These are phyloP conservation scores for Caryopteris hybrid DNA, from an alignment of 305 asterid species.

Conservation along the genomic window DNA sequence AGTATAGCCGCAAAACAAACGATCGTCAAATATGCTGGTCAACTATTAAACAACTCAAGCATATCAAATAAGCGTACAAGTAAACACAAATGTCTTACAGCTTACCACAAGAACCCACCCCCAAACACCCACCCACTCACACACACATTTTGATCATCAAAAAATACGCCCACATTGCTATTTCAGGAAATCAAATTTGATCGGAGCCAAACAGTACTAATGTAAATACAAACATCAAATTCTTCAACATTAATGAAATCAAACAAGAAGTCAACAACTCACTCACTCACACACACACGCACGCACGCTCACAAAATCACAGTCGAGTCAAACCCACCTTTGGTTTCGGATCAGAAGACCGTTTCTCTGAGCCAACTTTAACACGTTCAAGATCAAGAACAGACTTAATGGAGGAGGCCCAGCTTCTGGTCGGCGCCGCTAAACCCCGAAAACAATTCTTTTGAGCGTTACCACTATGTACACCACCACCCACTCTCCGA, in stretches of 20 bases:
- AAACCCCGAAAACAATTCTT: constrained; percentile 32
- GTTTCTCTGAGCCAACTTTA: constrained; percentile 15
- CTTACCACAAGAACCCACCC: too few species aligned
- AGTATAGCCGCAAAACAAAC: background rate
- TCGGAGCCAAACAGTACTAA: background rate
- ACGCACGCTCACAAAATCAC: background rate
- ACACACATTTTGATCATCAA: background rate
- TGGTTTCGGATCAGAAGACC: constrained; percentile 33
- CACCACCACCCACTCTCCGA: constrained; percentile 29
- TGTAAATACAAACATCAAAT: constrained; percentile 1
- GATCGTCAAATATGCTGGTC: background rate
- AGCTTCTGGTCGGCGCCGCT: constrained; percentile 23
- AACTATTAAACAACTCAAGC: constrained; percentile 3
- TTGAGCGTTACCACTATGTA: constrained; percentile 19
- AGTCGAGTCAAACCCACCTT: constrained; percentile 32
- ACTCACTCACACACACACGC: background rate
- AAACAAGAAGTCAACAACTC: constrained; percentile 5
- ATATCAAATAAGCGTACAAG: background rate
- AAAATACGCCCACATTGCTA: constrained; percentile 3
- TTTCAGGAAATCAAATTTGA: constrained; percentile 3
- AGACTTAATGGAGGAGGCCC: constrained; percentile 43
- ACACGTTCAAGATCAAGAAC: constrained; percentile 51
- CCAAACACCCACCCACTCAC: background rate
- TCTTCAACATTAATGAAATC: background rate
- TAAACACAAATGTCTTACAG: too few species aligned